Conservation (phyloP, 345 rosid genomes). For the Eucalyptus shirleyi region DNA sequence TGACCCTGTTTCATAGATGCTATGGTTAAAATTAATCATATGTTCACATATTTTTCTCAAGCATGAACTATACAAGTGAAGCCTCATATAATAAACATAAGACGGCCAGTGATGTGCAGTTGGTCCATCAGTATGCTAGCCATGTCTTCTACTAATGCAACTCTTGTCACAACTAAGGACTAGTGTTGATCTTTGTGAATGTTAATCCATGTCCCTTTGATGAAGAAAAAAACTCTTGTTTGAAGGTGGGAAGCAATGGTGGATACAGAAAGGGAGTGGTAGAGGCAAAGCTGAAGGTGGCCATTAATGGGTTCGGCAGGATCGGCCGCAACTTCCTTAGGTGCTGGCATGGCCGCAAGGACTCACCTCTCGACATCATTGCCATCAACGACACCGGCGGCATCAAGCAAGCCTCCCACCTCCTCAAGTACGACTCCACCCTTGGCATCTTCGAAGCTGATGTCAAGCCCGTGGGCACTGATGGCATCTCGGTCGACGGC, state of each 20-base stretch:
- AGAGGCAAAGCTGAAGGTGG: constrained; percentile 84
- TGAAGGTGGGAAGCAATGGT: constrained; percentile 47
- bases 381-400: constrained; percentile 96
- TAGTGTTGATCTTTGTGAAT: neutral
- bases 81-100: neutral
- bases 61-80: neutral
- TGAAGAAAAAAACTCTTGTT: neutral
- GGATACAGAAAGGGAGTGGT: constrained; percentile 61
- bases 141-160: neutral
- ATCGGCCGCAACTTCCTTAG: constrained; percentile 96
- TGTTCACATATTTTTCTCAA: neutral
- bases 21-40: neutral
- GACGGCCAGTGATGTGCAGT: neutral
- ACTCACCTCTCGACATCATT: constrained; percentile 79
- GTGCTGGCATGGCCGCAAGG: constrained; percentile 94
- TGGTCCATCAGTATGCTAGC: neutral
- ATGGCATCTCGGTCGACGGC: constrained; percentile 94
- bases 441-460: constrained; percentile 92
- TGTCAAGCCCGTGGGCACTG: constrained; percentile 73
- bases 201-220: neutral
- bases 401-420: constrained; percentile 93
- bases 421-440: constrained; percentile 92
- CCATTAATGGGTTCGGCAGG: constrained; percentile 88
- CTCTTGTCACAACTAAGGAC: neutral
- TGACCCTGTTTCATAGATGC: neutral